phyloP scores from a whole-genome alignment of 345 rosid species.

The Carallia brachiata region DNA sequence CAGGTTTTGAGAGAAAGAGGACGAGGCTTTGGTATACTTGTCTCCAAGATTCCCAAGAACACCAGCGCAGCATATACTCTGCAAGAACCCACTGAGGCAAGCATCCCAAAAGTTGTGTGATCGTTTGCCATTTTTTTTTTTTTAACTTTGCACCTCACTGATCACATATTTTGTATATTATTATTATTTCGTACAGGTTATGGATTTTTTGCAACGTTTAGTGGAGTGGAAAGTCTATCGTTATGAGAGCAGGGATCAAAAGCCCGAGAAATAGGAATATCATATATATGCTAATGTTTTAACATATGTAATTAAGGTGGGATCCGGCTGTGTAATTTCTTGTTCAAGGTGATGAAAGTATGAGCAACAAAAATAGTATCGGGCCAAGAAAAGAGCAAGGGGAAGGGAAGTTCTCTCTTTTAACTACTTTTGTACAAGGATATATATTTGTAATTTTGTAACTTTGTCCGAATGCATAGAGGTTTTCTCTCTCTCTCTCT shows the following conservation, averaged over 20 bases:
- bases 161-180: not conserved
- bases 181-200: conserved; percentile 42
- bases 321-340: conserved; percentile 21
- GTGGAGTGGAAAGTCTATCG: conserved; percentile 49
- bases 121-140: not conserved
- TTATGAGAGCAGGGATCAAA: conserved; percentile 5
- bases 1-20: conserved; percentile 66
- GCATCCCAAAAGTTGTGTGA: not conserved
- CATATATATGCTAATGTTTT: conserved; percentile 11
- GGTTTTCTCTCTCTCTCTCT: not conserved
- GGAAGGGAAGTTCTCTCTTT: conserved; percentile 19
- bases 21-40: conserved; percentile 79
- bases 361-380: conserved; percentile 19
- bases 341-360: conserved; percentile 20
- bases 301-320: conserved; percentile 24
- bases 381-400: not conserved
- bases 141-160: not conserved
- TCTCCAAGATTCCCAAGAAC: conserved; percentile 69
- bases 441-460: conserved; percentile 19
- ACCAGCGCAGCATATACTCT: conserved; percentile 73
- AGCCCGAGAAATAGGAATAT: conserved; percentile 13
- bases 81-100: conserved; percentile 63
- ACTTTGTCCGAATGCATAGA: conserved; percentile 4
- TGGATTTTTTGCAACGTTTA: conserved; percentile 64
- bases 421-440: conserved; percentile 28